Evolutionary conservation across 257 asterid genomes (phyloP).

Genomic region (Lycium barbarum): DNA sequence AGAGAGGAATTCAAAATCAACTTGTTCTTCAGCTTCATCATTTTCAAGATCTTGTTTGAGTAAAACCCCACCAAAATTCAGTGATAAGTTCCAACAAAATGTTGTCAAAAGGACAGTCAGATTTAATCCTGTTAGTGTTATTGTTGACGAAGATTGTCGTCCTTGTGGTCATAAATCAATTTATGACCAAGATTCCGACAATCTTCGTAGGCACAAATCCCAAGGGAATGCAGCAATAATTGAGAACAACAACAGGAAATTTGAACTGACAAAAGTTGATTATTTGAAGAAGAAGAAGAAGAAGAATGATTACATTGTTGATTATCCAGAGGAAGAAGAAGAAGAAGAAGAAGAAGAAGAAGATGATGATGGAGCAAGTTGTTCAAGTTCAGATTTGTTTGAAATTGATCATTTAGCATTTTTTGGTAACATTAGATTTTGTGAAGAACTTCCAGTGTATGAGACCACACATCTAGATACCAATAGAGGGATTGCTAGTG

Average conservation of each 20-base stretch:
- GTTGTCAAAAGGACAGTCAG: conserved; percentile 64
- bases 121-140: conserved; percentile 65
- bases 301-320: conserved; percentile 27
- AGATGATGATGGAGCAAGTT: conserved; percentile 61
- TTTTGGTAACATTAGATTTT: conserved; percentile 54
- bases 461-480: conserved; percentile 67
- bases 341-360: conserved; percentile 44
- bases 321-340: conserved; percentile 32
- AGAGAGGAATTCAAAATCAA: conserved; percentile 38
- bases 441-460: conserved; percentile 85
- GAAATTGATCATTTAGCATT: conserved; percentile 73
- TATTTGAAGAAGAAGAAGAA: neutral
- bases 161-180: conserved; percentile 59
- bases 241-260: conserved; percentile 41
- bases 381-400: conserved; percentile 84
- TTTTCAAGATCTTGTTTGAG: conserved; percentile 74
- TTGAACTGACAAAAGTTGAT: conserved; percentile 35
- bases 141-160: conserved; percentile 66
- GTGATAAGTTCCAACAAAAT: conserved; percentile 16
- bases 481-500: conserved; percentile 59
- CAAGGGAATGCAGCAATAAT: conserved; percentile 30
- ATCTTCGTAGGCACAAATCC: conserved; percentile 39
- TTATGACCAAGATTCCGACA: conserved; percentile 36
- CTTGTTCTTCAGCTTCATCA: conserved; percentile 70
- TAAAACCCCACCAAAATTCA: conserved; percentile 53